phyloP scores from a whole-genome alignment of 2,329 filamentous ascomycete genomes.

The Cladosporium sp. region DNA sequence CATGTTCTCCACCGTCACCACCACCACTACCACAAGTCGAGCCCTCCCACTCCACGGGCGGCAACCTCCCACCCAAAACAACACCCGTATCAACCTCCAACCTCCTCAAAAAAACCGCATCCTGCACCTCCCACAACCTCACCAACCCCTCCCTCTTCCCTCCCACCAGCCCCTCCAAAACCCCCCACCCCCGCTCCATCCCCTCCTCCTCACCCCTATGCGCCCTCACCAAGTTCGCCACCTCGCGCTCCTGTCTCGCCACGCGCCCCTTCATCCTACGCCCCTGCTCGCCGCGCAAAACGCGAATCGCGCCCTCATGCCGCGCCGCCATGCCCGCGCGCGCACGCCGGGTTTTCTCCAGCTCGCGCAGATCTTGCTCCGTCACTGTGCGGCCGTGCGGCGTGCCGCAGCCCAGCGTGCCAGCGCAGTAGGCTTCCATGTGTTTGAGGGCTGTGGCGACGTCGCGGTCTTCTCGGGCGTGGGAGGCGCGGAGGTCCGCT shows the following conservation, averaged over 20 bases:
- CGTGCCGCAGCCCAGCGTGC: slow-evolving; percentile 28
- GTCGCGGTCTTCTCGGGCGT: slow-evolving; percentile 39
- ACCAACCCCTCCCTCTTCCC: slow-evolving; percentile 30
- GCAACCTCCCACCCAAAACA: slow-evolving; percentile 1
- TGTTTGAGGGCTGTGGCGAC: slow-evolving; percentile 42
- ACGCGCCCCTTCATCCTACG: slow-evolving; percentile 33
- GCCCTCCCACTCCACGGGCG: slow-evolving; percentile 2
- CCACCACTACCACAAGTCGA: background rate
- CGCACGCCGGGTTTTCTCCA: slow-evolving; percentile 36
- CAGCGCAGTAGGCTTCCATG: slow-evolving; percentile 45
- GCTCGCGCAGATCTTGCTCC: slow-evolving; percentile 39
- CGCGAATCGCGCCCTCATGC: slow-evolving; percentile 44
- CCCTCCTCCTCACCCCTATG: slow-evolving; percentile 32
- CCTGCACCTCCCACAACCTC: slow-evolving; percentile 30
- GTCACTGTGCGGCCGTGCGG: slow-evolving; percentile 36
- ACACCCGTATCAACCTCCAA: background rate
- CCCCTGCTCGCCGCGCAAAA: slow-evolving; percentile 42
- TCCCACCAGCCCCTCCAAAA: slow-evolving; percentile 26
- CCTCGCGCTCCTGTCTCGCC: slow-evolving; percentile 37
- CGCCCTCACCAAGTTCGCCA: slow-evolving; percentile 31
- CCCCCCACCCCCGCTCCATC: slow-evolving; percentile 28
- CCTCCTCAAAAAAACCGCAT: slow-evolving; percentile 8
- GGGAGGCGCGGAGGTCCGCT: slow-evolving; percentile 37
- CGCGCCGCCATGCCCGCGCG: slow-evolving; percentile 38
- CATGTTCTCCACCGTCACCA: too few species aligned